Base-by-base conservation (phyloP, 805 yeast genomes). In the Myxozyma udenii region DNA sequence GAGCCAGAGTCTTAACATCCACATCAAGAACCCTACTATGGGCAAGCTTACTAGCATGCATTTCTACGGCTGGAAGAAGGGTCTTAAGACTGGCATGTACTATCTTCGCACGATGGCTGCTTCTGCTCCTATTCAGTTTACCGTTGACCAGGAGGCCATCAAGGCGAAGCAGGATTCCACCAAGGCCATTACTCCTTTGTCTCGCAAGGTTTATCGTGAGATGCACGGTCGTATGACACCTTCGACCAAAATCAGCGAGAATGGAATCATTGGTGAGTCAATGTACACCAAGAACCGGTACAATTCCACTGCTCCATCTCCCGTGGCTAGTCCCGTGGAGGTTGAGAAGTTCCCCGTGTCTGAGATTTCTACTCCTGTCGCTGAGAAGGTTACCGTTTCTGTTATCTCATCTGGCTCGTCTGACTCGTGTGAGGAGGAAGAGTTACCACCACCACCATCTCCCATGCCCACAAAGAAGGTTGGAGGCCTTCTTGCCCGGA, bases 1-100 rank as follows among this genome's bases (percentile, higher is more conserved):
- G 73, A 87, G 96, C 25, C 98, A 91, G 74, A 84, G 93, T 42
- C 74, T 93, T 77, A 93, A 91, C 69, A 81, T 93, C 59, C 90
- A 87, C 73, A 76, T 93, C 70, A 81, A 79, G 67, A 83, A 83
- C 55, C 97, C 97, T 54, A 89, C 98, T 1, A 86, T 88, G 91
- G 95, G 96, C 64, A 93, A 93, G 71, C 78, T 93, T 67, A 93
- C 98, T 4, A 82, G 93, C 60, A 93, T 93, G 97, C 98, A 93
- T 71, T 93, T 93, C 77, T 91, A 93, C 68, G 98, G 96, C 43
- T 93, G 98, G 98, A 86, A 87, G 76, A 88, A 86, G 75, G 98
- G 98, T 55, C 79, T 93, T 68, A 93, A 93, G 78, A 93, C 98
- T 3, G 98, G 98, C 66, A 91, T 93, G 95, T 93, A 93, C 77